A percentile compares a stretch with the other conserved stretches of the same genome.
These are phyloP conservation scores for Aechmea fasciata DNA, from an alignment of 176 grass and related monocot genomes.

Conservation along the genomic window DNA sequence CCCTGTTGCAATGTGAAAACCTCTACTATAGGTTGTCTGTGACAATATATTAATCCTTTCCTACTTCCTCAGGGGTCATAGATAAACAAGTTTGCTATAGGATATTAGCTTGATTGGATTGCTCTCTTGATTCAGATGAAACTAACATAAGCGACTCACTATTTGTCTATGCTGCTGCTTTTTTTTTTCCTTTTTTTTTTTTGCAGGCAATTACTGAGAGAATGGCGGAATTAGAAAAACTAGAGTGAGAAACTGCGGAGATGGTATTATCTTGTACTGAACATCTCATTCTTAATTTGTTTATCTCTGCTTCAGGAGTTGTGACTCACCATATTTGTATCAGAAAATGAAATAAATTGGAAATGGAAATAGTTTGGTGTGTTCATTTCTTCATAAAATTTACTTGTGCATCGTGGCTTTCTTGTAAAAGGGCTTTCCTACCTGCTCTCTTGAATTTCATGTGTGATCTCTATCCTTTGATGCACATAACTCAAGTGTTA, in stretches of 20 bases:
- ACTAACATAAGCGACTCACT: background rate
- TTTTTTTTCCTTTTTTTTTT: background rate
- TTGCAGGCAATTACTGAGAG: conserved; percentile 56
- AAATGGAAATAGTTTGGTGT: background rate
- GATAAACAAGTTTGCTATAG: no score
- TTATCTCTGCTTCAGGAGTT: background rate
- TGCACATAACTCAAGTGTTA: no score
- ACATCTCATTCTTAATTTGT: background rate
- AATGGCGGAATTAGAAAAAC: conserved; percentile 54
- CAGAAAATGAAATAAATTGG: background rate
- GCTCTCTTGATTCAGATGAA: no score
- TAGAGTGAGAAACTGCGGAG: conserved; percentile 18
- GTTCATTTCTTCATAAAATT: background rate
- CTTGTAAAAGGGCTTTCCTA: no score
- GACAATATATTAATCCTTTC: no score
- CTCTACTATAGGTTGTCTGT: no score
- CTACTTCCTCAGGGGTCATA: no score
- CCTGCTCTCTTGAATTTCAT: no score
- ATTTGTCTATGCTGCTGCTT: background rate
- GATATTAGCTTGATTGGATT: no score
- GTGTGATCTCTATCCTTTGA: no score
- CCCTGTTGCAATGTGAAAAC: no score
- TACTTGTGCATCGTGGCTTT: no score
- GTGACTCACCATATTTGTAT: background rate
- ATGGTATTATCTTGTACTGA: background rate